Evolutionary conservation across 352 stramenopile genomes (phyloP), one percentile per base, ranked within the genome.

Genomic region (Globisporangium viniferum): DNA sequence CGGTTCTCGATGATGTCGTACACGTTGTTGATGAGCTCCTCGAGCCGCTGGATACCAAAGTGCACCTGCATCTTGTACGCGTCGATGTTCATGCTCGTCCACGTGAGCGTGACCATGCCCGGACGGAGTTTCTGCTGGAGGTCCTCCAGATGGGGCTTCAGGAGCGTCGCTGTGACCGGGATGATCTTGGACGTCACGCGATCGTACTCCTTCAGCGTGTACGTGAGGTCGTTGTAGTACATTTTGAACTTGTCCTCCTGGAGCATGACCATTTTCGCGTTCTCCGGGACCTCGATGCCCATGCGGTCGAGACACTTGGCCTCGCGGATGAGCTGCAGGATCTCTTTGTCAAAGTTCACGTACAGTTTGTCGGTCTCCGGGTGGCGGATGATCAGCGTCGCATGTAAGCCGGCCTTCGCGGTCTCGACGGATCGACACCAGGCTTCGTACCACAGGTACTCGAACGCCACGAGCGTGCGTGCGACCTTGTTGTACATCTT

Each of bases 401-500:
- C 89, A 22, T 93, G 84, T 2, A 97, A 60, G 3, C 86, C 88
- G 0, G 82, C 89, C 22, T 90, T 86, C 5, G 84, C 83, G 10
- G 82, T 89, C 53, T 95, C 87, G 7, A 97, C 86, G 0, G 81
- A 91, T 15, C 86, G 81, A 41, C 81, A 92, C 90, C 90, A 97
- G 0, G 89, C 89, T 72, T 94, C 86, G 69, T 95, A 95, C 90
- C 90, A 97, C 10, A 96, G 64, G 62, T 95, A 95, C 64, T 97
- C 89, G 29, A 97, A 97, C 3, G 89, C 90, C 7, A 97, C 86
- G n/a, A 97, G 80, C 31, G 90, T 96, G 3, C 87, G 82, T 3
- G 90, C 88, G 3, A 96, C 85, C 68, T 95, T 95, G 73, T 97
- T 97, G 80, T 96, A 96, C 18, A 84, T 93, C 70, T 93, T 93